phyloP scores from a whole-genome alignment of 179 eudicot genomes.

The Actinidia chinensis region DNA sequence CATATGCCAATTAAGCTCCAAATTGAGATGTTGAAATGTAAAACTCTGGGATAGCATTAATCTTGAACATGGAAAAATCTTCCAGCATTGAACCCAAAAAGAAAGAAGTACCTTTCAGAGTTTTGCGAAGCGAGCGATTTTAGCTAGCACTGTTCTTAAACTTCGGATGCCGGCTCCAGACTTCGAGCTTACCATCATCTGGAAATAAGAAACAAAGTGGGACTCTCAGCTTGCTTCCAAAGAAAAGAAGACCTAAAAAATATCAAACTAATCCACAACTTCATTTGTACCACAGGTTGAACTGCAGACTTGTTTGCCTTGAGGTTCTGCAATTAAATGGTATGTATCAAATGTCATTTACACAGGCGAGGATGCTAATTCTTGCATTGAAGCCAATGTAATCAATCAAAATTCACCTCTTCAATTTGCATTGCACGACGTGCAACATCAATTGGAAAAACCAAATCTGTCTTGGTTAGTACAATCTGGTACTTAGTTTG shows the following conservation, averaged over 20 bases:
- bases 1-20: not conserved
- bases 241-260: not conserved
- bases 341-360: constrained; percentile 12
- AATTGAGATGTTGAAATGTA: not conserved
- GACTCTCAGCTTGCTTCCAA: constrained; percentile 8
- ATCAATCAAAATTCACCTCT: constrained; percentile 48
- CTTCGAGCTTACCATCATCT: constrained; percentile 95
- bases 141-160: constrained; percentile 73
- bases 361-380: constrained; percentile 6
- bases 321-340: constrained; percentile 56
- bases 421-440: constrained; percentile 97
- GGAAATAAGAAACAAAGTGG: constrained; percentile 14
- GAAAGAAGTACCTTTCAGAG: constrained; percentile 23
- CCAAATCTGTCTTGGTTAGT: constrained; percentile 84
- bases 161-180: constrained; percentile 86
- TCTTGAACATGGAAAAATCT: not conserved
- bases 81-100: not conserved
- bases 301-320: constrained; percentile 69
- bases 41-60: not conserved
- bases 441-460: constrained; percentile 87
- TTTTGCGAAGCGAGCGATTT: constrained; percentile 57
- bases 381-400: not conserved
- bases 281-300: constrained; percentile 74
- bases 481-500: constrained; percentile 87
- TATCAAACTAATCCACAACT: not conserved